Evolutionary conservation across 1,139 yeast species (phyloP).

Genomic region (Yamadazyma friedrichii): DNA sequence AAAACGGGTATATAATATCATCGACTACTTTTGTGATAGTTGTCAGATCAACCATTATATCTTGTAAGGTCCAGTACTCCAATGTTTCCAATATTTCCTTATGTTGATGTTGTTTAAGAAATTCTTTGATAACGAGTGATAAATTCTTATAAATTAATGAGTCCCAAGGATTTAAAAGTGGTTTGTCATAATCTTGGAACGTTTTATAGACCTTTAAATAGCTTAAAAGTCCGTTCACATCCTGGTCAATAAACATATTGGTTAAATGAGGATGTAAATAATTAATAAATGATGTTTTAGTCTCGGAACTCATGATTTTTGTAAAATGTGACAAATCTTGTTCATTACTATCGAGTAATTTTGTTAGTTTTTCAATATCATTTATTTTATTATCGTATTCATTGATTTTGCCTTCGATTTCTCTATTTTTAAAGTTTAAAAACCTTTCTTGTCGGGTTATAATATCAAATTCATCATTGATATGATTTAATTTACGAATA

Average conservation of each 20-base stretch:
- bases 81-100: constrained; percentile 7
- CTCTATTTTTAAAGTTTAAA: constrained; percentile 17
- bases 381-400: constrained; percentile 5
- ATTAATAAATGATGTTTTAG: constrained; percentile 11
- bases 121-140: neutral
- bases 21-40: constrained; percentile 9
- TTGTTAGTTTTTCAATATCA: constrained; percentile 5
- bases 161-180: constrained; percentile 15
- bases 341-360: constrained; percentile 3
- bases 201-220: constrained; percentile 7
- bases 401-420: constrained; percentile 7
- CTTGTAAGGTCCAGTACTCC: constrained; percentile 8
- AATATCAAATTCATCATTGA: constrained; percentile 19
- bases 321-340: constrained; percentile 5
- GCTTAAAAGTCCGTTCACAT: constrained; percentile 5
- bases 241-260: constrained; percentile 1
- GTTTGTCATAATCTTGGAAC: constrained; percentile 7
- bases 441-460: constrained; percentile 20
- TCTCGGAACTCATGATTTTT: constrained; percentile 8
- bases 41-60: constrained; percentile 5
- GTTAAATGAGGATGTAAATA: constrained; percentile 7
- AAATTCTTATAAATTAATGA: constrained; percentile 13
- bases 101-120: constrained; percentile 4
- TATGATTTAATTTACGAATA: constrained; percentile 14
- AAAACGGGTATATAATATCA: constrained; percentile 11